These are phyloP conservation scores for Penstemon davidsonii DNA, from an alignment of 257 asterid species.

Conservation along the genomic window DNA sequence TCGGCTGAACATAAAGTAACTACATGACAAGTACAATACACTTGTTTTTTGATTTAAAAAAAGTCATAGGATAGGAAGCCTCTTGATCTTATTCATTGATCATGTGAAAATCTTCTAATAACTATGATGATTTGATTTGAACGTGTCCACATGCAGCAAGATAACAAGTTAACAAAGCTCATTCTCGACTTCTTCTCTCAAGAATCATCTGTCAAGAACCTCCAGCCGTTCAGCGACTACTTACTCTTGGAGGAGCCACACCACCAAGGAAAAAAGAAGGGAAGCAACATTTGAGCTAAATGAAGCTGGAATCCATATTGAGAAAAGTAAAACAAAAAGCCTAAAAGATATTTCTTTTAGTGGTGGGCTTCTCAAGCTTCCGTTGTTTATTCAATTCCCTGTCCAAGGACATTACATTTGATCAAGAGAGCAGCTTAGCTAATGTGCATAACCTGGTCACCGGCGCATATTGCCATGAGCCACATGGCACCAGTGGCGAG, in stretches of 20 bases:
- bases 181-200: conserved; percentile 33
- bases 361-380: conserved; percentile 32
- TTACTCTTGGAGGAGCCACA: conserved; percentile 26
- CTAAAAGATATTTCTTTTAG: conserved; percentile 33
- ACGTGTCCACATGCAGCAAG: background rate
- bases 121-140: background rate
- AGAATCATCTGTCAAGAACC: background rate
- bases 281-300: conserved; percentile 26
- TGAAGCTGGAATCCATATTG: conserved; percentile 43
- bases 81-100: no score
- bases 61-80: no score
- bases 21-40: no score
- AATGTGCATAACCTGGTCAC: conserved; percentile 36
- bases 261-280: background rate
- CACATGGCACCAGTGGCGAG: conserved; percentile 44
- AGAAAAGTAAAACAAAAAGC: conserved; percentile 26
- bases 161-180: conserved; percentile 17
- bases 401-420: conserved; percentile 46
- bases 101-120: no score
- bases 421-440: conserved; percentile 40
- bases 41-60: no score
- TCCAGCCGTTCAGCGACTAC: conserved; percentile 9
- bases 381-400: conserved; percentile 46
- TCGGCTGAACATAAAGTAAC: no score
- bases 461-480: conserved; percentile 45